Evolutionary conservation across 257 asterid species (phyloP).

Genomic region (Phtheirospermum japonicum): DNA sequence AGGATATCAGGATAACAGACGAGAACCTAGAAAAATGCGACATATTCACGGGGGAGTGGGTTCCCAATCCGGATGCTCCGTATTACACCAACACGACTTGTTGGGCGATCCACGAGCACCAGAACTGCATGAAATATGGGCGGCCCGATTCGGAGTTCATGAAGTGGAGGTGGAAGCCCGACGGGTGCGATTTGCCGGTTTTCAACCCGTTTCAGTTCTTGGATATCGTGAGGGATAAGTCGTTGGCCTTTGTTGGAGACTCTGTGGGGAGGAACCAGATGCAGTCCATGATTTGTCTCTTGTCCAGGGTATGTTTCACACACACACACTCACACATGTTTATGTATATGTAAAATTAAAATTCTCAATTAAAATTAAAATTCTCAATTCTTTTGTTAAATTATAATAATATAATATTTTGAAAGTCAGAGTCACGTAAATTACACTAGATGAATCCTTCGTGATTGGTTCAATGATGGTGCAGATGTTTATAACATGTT

Average conservation of each 20-base stretch:
- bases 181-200: constrained; percentile 50
- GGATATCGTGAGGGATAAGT: constrained; percentile 52
- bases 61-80: constrained; percentile 53
- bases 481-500: too few species aligned
- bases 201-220: constrained; percentile 58
- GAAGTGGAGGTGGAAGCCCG: constrained; percentile 46
- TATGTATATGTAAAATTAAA: too few species aligned
- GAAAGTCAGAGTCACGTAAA: too few species aligned
- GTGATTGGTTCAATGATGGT: too few species aligned
- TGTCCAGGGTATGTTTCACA: constrained; percentile 45
- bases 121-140: constrained; percentile 48
- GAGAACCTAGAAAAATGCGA: constrained; percentile 32
- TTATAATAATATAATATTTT: too few species aligned
- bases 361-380: too few species aligned
- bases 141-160: constrained; percentile 39
- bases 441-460: too few species aligned
- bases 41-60: constrained; percentile 56
- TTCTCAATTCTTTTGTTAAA: too few species aligned
- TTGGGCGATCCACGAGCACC: constrained; percentile 52
- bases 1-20: background rate
- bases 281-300: constrained; percentile 75
- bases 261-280: constrained; percentile 69
- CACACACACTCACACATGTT: too few species aligned
- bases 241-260: constrained; percentile 76
- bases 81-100: constrained; percentile 53